These are phyloP conservation scores for Xylaria castorea DNA, from an alignment of 495 filamentous ascomycete species.

Conservation along the genomic window DNA sequence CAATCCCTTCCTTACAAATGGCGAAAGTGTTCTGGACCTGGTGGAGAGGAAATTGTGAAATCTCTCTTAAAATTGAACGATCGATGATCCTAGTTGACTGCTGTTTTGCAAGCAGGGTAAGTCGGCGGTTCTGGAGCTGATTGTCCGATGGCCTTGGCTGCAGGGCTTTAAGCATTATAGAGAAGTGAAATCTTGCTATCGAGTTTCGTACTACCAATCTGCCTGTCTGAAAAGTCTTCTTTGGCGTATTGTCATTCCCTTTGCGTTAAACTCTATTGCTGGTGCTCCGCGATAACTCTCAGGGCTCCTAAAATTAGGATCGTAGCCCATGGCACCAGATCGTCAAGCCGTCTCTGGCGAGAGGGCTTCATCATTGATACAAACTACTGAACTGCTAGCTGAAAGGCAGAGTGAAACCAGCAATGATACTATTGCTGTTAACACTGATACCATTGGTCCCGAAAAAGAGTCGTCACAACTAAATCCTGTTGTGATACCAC, in stretches of 20 bases:
- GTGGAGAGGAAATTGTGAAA: neutral
- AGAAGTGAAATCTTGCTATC: neutral
- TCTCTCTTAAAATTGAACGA: neutral
- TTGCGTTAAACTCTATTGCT: neutral
- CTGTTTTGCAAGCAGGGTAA: neutral
- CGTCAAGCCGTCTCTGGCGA: constrained; percentile 8
- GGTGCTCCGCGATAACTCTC: neutral
- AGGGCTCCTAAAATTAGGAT: neutral
- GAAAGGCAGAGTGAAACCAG: constrained; percentile 13
- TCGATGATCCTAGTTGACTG: neutral
- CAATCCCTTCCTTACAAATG: neutral
- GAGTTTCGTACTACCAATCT: neutral
- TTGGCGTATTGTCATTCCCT: neutral
- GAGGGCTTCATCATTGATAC: constrained; percentile 1
- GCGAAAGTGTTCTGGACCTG: constrained; percentile 11
- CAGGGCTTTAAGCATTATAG: neutral
- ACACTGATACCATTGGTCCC: neutral
- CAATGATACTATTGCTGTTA: constrained; percentile 15
- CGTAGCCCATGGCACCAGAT: neutral
- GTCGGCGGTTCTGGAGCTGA: neutral
- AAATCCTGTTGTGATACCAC: neutral
- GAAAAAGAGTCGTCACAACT: neutral
- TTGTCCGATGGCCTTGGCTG: neutral
- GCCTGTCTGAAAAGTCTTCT: neutral
- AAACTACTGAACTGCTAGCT: neutral